These are phyloP conservation scores for Beverwykella pulmonaria DNA, from an alignment of 495 filamentous ascomycete species.

Conservation along the genomic window DNA sequence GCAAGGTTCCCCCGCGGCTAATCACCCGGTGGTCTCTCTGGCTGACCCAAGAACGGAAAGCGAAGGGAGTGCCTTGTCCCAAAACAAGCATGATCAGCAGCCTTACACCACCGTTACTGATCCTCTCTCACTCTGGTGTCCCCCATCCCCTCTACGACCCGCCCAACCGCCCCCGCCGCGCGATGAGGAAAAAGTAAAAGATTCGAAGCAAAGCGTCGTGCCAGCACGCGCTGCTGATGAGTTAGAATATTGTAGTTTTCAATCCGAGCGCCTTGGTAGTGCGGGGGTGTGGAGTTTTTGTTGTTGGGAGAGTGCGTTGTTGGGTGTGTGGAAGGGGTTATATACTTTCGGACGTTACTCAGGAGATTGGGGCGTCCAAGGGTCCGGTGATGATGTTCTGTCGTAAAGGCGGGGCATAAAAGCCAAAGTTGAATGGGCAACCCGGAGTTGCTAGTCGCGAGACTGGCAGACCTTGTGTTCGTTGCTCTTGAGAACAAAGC, in stretches of 20 bases:
- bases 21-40: slow-evolving; percentile 11
- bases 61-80: slow-evolving; percentile 26
- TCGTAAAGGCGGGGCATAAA: not conserved
- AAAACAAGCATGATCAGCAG: not conserved
- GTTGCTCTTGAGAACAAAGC: slow-evolving; percentile 14
- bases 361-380: not conserved
- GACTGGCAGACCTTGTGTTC: slow-evolving; percentile 14
- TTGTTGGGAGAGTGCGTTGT: slow-evolving; percentile 2
- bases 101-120: not conserved
- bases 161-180: slow-evolving; percentile 22
- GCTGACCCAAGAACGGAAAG: slow-evolving; percentile 26
- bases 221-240: slow-evolving; percentile 17
- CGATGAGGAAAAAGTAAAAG: slow-evolving; percentile 30
- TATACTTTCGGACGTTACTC: not conserved
- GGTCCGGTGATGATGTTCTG: slow-evolving; percentile 25
- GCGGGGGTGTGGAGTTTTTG: slow-evolving; percentile 15
- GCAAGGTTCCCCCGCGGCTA: slow-evolving; percentile 11
- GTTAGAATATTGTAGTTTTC: slow-evolving; percentile 28
- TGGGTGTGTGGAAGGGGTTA: not conserved
- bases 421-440: slow-evolving; percentile 27
- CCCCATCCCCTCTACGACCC: not conserved
- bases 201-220: slow-evolving; percentile 18
- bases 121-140: not conserved
- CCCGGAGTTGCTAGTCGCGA: not conserved
- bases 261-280: slow-evolving; percentile 27